Conservation (phyloP, 1,284 basidiomycete genomes). For the Ustilago curta region DNA sequence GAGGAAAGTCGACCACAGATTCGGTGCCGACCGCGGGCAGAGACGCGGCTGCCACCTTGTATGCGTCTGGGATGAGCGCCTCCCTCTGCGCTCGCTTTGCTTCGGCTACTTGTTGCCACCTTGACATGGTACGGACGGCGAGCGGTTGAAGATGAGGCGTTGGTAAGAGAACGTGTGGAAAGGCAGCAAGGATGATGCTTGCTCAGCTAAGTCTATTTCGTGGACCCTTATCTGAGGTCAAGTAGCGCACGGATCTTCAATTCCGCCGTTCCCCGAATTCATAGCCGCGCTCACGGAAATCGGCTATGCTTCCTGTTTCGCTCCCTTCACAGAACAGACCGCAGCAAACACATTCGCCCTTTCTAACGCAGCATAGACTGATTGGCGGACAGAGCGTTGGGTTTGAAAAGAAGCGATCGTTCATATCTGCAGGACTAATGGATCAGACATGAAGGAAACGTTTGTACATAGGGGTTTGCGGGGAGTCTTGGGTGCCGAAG, state of each 20-base stretch:
- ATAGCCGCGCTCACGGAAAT: not conserved
- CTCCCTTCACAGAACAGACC: no score
- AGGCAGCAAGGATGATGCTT: not conserved
- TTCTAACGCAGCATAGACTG: not conserved
- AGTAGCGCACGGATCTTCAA: conserved; percentile 7
- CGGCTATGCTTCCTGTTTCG: not conserved
- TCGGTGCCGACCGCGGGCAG: conserved; percentile 33
- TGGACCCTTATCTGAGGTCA: not conserved
- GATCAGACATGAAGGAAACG: no score
- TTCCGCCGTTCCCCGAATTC: not conserved
- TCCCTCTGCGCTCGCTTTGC: conserved; percentile 46
- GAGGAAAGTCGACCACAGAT: conserved; percentile 40
- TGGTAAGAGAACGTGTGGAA: not conserved
- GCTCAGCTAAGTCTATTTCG: not conserved
- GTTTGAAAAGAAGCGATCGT: no score
- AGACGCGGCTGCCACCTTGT: conserved; percentile 29
- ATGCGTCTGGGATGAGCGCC: conserved; percentile 38
- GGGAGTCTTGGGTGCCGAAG: no score
- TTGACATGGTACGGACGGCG: conserved; percentile 14
- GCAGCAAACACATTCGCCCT: not conserved
- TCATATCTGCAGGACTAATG: no score
- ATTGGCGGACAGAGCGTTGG: no score
- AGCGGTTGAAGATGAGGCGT: not conserved
- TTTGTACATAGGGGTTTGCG: no score
- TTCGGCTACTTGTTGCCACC: conserved; percentile 44